A percentile compares a stretch with the other conserved stretches of the same genome.
Conservation (phyloP, 2,329 filamentous ascomycete species). For the Cladosporium cucumerinum region DNA sequence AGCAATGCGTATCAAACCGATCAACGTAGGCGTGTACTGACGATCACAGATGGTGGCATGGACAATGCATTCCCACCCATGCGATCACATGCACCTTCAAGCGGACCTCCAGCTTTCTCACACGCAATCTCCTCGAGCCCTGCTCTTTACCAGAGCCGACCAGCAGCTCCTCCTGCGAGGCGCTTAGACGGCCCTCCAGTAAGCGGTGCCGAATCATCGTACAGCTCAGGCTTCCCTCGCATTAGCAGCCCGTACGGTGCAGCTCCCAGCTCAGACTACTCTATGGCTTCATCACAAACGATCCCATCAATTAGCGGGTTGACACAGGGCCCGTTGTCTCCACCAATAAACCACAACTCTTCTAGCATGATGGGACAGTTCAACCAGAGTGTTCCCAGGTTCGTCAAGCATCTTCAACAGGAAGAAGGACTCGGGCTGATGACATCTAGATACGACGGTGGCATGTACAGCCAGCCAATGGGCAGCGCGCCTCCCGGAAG, state of each 20-base stretch:
- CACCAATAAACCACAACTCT: slow-evolving; percentile 23
- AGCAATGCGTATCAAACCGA: slow-evolving; percentile 16
- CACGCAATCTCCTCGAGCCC: slow-evolving; percentile 31
- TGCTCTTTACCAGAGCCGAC: slow-evolving; percentile 30
- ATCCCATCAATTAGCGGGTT: slow-evolving; percentile 35
- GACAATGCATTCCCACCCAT: slow-evolving; percentile 34
- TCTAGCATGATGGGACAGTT: slow-evolving; percentile 26
- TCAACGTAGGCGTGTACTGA: background rate
- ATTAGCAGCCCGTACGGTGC: slow-evolving; percentile 31
- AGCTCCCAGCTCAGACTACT: slow-evolving; percentile 25
- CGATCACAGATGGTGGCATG: slow-evolving; percentile 23
- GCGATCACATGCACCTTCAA: slow-evolving; percentile 32
- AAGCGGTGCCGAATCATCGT: slow-evolving; percentile 22
- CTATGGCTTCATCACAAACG: slow-evolving; percentile 27
- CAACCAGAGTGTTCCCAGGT: slow-evolving; percentile 27
- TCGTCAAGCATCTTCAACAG: slow-evolving; percentile 9
- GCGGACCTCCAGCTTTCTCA: slow-evolving; percentile 25
- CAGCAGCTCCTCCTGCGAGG: slow-evolving; percentile 23
- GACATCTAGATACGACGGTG: slow-evolving; percentile 29
- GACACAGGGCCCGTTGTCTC: slow-evolving; percentile 33
- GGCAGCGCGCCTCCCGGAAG: slow-evolving; percentile 25
- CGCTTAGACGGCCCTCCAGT: slow-evolving; percentile 27
- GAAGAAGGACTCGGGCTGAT: background rate
- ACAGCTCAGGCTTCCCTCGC: slow-evolving; percentile 28
- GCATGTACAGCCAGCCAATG: slow-evolving; percentile 29